Percentiles rank a stretch among this genome's conserved stretches.
Evolutionary conservation across 495 filamentous ascomycete species (phyloP).

Genomic region (Zalerion maritima): DNA sequence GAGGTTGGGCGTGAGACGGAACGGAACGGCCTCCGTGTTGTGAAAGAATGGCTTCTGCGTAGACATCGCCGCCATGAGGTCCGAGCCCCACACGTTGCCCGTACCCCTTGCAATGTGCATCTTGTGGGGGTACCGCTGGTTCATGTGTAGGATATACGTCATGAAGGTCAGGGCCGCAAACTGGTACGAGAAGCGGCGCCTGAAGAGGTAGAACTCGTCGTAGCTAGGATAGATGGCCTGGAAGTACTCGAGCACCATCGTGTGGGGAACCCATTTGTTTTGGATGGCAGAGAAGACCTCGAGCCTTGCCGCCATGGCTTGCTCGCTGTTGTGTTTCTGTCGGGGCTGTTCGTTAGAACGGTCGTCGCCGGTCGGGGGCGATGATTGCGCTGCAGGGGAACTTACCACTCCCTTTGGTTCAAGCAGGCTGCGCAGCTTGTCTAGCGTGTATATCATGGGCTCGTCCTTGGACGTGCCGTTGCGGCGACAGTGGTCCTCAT

Average conservation of each 20-base stretch:
- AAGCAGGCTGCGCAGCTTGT: conserved; percentile 64
- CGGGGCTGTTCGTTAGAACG: conserved; percentile 12
- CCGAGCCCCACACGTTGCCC: conserved; percentile 92
- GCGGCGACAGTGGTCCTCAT: conserved; percentile 85
- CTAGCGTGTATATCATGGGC: conserved; percentile 86
- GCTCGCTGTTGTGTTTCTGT: conserved; percentile 50
- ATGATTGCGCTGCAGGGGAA: conserved; percentile 1
- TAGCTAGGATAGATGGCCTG: conserved; percentile 76
- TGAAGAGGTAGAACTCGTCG: conserved; percentile 94
- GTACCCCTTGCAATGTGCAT: conserved; percentile 77
- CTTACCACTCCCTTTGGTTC: conserved; percentile 52
- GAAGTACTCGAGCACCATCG: conserved; percentile 77
- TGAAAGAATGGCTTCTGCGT: conserved; percentile 72
- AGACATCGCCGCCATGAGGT: conserved; percentile 76
- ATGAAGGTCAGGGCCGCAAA: conserved; percentile 94
- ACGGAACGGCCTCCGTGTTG: conserved; percentile 86
- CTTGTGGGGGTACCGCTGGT: conserved; percentile 86
- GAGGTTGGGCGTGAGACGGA: conserved; percentile 92
- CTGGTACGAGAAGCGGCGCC: conserved; percentile 89
- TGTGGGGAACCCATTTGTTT: conserved; percentile 73
- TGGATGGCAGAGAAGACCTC: conserved; percentile 88
- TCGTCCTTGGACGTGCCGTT: conserved; percentile 84
- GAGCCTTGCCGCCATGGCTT: conserved; percentile 50
- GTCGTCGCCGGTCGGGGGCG: background rate
- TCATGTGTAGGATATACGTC: conserved; percentile 96